Evolutionary conservation across 2,329 filamentous ascomycete genomes (phyloP).

Genomic region (Geosmithia morbida): DNA sequence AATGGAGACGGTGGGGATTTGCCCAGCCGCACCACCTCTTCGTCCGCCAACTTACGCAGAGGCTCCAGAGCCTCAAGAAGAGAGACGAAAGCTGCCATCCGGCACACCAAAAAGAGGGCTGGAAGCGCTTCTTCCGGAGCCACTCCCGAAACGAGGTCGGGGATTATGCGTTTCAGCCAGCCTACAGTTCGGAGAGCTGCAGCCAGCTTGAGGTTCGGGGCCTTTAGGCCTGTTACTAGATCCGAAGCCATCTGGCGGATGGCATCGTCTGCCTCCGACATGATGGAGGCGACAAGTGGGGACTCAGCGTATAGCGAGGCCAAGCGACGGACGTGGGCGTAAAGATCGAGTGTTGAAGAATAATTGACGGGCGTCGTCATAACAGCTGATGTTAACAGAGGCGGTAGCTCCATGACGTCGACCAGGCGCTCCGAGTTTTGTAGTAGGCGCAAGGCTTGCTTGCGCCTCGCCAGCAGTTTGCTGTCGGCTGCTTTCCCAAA

Average conservation of each 20-base stretch:
- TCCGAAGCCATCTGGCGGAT: constrained; percentile 83
- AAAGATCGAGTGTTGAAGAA: constrained; percentile 76
- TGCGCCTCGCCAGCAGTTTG: constrained; percentile 56
- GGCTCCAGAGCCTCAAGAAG: constrained; percentile 78
- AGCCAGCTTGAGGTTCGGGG: constrained; percentile 71
- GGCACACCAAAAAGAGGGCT: constrained; percentile 75
- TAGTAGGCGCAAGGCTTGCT: constrained; percentile 66
- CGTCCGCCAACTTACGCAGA: constrained; percentile 75
- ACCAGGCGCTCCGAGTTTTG: constrained; percentile 81
- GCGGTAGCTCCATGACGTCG: constrained; percentile 82
- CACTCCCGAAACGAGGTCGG: constrained; percentile 42
- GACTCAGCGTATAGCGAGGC: constrained; percentile 73
- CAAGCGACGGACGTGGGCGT: constrained; percentile 83
- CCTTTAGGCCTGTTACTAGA: constrained; percentile 63
- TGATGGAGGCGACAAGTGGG: constrained; percentile 56
- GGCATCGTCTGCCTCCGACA: constrained; percentile 65
- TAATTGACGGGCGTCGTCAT: constrained; percentile 56
- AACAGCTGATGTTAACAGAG: constrained; percentile 69
- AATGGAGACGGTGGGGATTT: constrained; percentile 32
- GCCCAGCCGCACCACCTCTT: constrained; percentile 46
- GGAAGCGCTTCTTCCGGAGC: constrained; percentile 54
- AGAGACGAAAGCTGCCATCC: constrained; percentile 62
- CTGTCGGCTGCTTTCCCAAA: constrained; percentile 65
- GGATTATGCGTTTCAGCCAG: constrained; percentile 76
- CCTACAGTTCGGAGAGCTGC: constrained; percentile 81